Conservation (phyloP, 2,329 filamentous ascomycete species). For the Hypoxylon sp. region DNA sequence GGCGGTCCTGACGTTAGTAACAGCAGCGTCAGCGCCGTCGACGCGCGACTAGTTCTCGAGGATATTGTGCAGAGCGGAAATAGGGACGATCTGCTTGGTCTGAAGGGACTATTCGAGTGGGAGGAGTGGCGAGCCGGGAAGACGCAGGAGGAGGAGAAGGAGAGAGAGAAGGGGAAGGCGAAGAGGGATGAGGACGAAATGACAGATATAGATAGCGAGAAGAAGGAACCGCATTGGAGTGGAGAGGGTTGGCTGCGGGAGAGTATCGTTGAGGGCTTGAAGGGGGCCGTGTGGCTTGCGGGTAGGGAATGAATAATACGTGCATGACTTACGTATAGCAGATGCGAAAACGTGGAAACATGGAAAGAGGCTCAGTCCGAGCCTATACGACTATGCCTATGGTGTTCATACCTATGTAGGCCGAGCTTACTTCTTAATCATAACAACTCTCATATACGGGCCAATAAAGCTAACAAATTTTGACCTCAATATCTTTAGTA, state of each 20-base stretch:
- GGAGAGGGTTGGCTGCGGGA: constrained; percentile 70
- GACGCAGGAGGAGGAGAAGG: constrained; percentile 47
- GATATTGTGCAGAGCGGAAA: constrained; percentile 53
- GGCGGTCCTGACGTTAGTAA: constrained; percentile 65
- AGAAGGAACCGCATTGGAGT: constrained; percentile 48
- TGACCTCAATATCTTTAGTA: neutral
- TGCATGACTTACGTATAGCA: constrained; percentile 5
- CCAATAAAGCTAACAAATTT: neutral
- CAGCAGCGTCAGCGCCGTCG: constrained; percentile 67
- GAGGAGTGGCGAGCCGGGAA: constrained; percentile 60
- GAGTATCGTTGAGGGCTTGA: constrained; percentile 68
- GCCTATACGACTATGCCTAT: neutral
- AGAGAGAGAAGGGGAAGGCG: constrained; percentile 37
- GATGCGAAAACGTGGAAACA: neutral
- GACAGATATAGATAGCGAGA: constrained; percentile 7
- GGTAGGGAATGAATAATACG: constrained; percentile 51
- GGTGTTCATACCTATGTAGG: neutral
- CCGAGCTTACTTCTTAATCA: neutral
- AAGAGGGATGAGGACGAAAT: constrained; percentile 41
- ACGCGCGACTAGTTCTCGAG: constrained; percentile 79
- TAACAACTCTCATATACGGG: neutral
- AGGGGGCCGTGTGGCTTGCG: constrained; percentile 69
- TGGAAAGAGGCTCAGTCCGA: neutral
- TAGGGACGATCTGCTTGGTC: constrained; percentile 61
- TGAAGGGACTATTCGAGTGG: constrained; percentile 71